A percentile compares a stretch with the other conserved stretches of the same genome.
phyloP scores from a whole-genome alignment of 1,284 basidiomycete species.

The Meripilus lineatus region DNA sequence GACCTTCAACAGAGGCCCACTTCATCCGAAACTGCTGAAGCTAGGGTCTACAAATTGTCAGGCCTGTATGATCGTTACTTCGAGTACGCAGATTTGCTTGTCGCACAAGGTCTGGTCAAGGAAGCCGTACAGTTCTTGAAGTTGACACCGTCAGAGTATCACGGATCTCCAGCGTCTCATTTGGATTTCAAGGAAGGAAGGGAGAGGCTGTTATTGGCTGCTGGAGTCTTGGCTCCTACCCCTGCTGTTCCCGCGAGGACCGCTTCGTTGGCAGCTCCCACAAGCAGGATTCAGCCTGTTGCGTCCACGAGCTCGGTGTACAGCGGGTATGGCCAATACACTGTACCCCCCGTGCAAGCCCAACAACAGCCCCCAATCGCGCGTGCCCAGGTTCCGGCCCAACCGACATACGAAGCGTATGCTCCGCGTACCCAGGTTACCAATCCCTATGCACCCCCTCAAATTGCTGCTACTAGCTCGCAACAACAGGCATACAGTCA shows the following conservation, averaged over 20 bases:
- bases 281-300: slow-evolving; percentile 12
- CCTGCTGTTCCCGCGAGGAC: slow-evolving; percentile 27
- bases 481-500: slow-evolving; percentile 17
- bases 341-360: slow-evolving; percentile 16
- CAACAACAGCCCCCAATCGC: slow-evolving; percentile 10
- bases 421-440: slow-evolving; percentile 11
- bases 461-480: slow-evolving; percentile 19
- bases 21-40: slow-evolving; percentile 36
- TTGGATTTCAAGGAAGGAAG: slow-evolving; percentile 59
- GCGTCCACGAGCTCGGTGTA: slow-evolving; percentile 17
- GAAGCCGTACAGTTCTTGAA: slow-evolving; percentile 81
- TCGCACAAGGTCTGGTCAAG: slow-evolving; percentile 83
- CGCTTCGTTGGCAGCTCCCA: slow-evolving; percentile 19
- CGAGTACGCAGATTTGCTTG: slow-evolving; percentile 93
- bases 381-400: slow-evolving; percentile 12
- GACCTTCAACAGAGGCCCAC: slow-evolving; percentile 49
- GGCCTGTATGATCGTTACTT: slow-evolving; percentile 90
- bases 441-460: slow-evolving; percentile 30
- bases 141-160: slow-evolving; percentile 79
- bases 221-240: slow-evolving; percentile 30
- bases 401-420: slow-evolving; percentile 22
- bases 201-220: slow-evolving; percentile 54
- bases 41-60: slow-evolving; percentile 79
- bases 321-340: slow-evolving; percentile 22
- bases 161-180: slow-evolving; percentile 46